Base-by-base conservation (phyloP, 805 yeast genomes). In the Alloascoidea africana region DNA sequence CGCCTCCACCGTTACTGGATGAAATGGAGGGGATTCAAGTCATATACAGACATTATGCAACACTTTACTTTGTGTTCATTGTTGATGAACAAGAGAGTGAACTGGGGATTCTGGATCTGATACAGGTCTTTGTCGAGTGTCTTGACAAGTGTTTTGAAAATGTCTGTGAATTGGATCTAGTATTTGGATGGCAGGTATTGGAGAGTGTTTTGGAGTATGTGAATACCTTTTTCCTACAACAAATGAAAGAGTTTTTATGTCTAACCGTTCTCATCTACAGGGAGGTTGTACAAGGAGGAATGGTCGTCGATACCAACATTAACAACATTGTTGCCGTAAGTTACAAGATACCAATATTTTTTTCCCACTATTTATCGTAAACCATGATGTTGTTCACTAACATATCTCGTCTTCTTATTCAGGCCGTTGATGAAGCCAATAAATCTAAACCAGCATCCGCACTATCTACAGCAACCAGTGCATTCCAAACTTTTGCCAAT, bases 11-110 rank as follows among this genome's bases (percentile, higher is more conserved):
- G 38, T 58, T 85, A 27, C 50, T 63, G 32, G 71, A 17, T 43
- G 68, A 42, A 56, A 73, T 49, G 76, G 75, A 40, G 39, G 84
- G 77, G 6, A 80, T 89, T 46, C 77, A 84, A 44, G 94, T 91
- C 36, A 89, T 91, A 23, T 91, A 89, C 58, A 68, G 96, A 42
- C 93, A 85, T 51, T 91, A 87, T 51, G 97, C 97, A 8, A 87
- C 97, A 1, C 62, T 91, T n/a, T 89, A 83, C 56, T 91, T 91
- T 61, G 95, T 93, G 18, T 86, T 91, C 52, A 76, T 91, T 32
- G 97, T 89, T 8, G 98, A 91, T 57, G 91, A 82, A 44, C 96
- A 87, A 53, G 98, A 91, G 56, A 75, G 87, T 18, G 97, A 91
- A 56, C 65, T 91, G 32, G 97, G 97, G 1, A 89, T 89, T 36